phyloP scores from a whole-genome alignment of 306 rosid species.

The Acacia acuminata region DNA sequence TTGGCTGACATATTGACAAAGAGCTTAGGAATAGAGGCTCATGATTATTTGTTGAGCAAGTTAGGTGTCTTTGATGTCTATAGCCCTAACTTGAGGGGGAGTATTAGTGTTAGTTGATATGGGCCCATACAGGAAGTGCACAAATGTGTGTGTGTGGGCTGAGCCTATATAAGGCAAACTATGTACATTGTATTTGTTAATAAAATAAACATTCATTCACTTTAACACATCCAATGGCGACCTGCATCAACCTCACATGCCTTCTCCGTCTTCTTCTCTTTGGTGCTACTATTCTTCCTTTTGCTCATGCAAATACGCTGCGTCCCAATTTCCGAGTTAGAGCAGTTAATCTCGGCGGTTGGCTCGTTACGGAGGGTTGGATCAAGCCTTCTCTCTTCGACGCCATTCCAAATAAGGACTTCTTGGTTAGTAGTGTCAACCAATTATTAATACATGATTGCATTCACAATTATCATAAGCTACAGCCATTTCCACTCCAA shows the following conservation, averaged over 20 bases:
- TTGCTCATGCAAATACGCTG: constrained; percentile 24
- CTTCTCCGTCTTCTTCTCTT: constrained; percentile 28
- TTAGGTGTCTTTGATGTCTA: too few relatives aligned
- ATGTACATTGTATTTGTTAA: too few relatives aligned
- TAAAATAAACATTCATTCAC: too few relatives aligned
- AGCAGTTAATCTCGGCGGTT: constrained; percentile 81
- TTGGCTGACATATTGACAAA: too few relatives aligned
- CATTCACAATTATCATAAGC: not conserved
- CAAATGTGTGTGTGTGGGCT: too few relatives aligned
- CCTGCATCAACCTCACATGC: constrained; percentile 24
- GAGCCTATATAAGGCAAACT: too few relatives aligned
- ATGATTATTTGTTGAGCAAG: too few relatives aligned
- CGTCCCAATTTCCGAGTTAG: constrained; percentile 28
- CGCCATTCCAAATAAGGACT: constrained; percentile 74
- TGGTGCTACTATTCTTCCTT: not conserved
- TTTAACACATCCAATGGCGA: constrained; percentile 33
- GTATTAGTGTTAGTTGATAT: too few relatives aligned
- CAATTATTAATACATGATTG: not conserved
- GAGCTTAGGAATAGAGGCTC: too few relatives aligned
- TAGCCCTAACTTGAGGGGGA: too few relatives aligned
- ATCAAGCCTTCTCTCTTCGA: constrained; percentile 83
- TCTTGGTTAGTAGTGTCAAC: constrained; percentile 49
- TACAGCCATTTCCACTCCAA: not conserved
- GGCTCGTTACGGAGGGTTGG: constrained; percentile 92
- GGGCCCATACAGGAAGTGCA: too few relatives aligned